Percentiles rank a stretch among this genome's conserved stretches.
Evolutionary conservation across 371 early-diverging fungal species (phyloP).

Genomic region (Actinomortierella ambigua): DNA sequence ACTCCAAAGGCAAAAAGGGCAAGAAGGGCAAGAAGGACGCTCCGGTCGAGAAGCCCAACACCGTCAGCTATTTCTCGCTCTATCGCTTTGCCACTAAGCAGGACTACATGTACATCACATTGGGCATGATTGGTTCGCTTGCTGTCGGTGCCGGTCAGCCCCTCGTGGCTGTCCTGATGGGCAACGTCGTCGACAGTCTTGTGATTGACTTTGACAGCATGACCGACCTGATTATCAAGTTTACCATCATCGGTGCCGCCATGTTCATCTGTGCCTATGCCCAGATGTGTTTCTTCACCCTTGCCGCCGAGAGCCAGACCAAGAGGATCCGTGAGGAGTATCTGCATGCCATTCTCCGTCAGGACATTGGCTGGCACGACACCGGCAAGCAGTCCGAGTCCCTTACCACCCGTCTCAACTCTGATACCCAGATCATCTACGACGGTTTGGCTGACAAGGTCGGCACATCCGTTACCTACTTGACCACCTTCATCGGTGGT

Average conservation of each 20-base stretch:
- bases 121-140: constrained; percentile 25
- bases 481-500: constrained; percentile 79
- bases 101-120: constrained; percentile 60
- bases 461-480: constrained; percentile 69
- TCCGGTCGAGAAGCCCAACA: constrained; percentile 12
- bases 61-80: constrained; percentile 52
- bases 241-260: constrained; percentile 47
- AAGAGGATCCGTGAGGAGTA: constrained; percentile 65
- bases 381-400: constrained; percentile 68
- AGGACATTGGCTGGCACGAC: constrained; percentile 93
- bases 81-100: constrained; percentile 66
- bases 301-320: constrained; percentile 39
- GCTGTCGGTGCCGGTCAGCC: constrained; percentile 38
- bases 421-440: constrained; percentile 76
- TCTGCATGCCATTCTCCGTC: constrained; percentile 79
- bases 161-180: constrained; percentile 34
- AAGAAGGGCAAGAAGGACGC: constrained; percentile 22
- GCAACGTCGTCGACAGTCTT: constrained; percentile 24
- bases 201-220: constrained; percentile 44
- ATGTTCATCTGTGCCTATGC: constrained; percentile 31
- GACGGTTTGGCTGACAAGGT: constrained; percentile 88
- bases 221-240: constrained; percentile 45
- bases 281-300: constrained; percentile 47
- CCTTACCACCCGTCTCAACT: constrained; percentile 74
- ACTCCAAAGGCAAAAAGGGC: constrained; percentile 27